Conservation (phyloP, 257 asterid species). For the Jacaranda mimosifolia region DNA sequence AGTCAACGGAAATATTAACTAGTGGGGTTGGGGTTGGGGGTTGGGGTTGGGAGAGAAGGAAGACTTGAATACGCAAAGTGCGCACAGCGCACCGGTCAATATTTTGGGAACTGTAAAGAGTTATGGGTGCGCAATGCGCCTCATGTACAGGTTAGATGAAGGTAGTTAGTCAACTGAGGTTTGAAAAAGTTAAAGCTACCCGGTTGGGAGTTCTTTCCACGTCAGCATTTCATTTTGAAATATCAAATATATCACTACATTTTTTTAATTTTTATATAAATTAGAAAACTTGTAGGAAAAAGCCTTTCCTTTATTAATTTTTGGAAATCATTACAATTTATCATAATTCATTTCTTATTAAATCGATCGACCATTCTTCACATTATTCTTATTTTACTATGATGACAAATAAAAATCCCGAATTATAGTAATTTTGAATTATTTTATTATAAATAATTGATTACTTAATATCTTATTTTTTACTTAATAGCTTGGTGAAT, state of each 20-base stretch:
- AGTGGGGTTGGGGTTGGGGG: constrained; percentile 41
- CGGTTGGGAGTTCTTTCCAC: constrained; percentile 35
- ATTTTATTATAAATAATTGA: no score
- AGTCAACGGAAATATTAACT: constrained; percentile 64
- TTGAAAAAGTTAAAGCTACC: constrained; percentile 43
- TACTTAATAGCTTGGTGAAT: no score
- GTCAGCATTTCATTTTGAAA: constrained; percentile 22
- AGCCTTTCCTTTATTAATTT: neutral
- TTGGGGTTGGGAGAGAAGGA: constrained; percentile 41
- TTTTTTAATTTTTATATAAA: neutral
- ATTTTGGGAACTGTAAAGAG: constrained; percentile 38
- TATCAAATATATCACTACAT: neutral
- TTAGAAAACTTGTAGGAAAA: neutral
- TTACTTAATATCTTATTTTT: no score
- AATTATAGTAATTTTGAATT: no score
- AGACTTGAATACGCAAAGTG: constrained; percentile 70
- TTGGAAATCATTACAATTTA: neutral
- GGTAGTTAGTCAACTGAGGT: constrained; percentile 52
- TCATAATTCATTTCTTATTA: no score
- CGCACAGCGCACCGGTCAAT: constrained; percentile 59
- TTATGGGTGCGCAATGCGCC: constrained; percentile 50
- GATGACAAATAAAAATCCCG: no score
- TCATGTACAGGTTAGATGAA: constrained; percentile 39
- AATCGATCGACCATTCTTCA: no score
- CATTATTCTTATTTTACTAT: no score